phyloP scores from a whole-genome alignment of 805 yeast genomes.

The Nakazawaea laoshanensis region DNA sequence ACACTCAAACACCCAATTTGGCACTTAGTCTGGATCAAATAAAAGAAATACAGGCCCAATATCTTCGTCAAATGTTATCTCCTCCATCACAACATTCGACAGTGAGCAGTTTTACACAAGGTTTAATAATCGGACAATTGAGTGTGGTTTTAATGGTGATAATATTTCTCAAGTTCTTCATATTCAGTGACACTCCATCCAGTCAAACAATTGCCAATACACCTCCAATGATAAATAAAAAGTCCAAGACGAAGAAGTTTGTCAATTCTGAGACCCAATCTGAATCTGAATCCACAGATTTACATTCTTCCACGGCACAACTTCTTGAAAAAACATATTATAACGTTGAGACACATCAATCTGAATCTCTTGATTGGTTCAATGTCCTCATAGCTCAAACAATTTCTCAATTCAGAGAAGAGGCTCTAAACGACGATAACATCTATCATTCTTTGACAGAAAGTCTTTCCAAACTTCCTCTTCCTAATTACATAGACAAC shows the following conservation, averaged over 20 bases:
- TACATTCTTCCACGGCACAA: slow-evolving; percentile 20
- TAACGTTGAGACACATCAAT: slow-evolving; percentile 76
- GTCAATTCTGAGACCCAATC: slow-evolving; percentile 12
- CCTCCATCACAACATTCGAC: slow-evolving; percentile 9
- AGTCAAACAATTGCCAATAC: slow-evolving; percentile 1
- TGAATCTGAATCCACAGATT: slow-evolving; percentile 25
- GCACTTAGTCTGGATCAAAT: slow-evolving; percentile 7
- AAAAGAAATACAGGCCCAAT: slow-evolving; percentile 9
- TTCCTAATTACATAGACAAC: slow-evolving; percentile 76
- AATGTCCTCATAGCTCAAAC: slow-evolving; percentile 90
- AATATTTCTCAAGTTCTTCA: slow-evolving; percentile 66
- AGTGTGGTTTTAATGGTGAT: slow-evolving; percentile 58
- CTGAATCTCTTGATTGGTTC: slow-evolving; percentile 96
- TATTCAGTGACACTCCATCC: slow-evolving; percentile 55
- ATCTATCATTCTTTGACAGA: slow-evolving; percentile 72
- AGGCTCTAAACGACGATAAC: slow-evolving; percentile 79
- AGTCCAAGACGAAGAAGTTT: slow-evolving; percentile 17
- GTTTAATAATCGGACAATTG: slow-evolving; percentile 64
- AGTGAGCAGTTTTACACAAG: slow-evolving; percentile 70
- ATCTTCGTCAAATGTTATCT: slow-evolving; percentile 5
- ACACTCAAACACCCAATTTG: not conserved
- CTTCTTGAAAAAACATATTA: slow-evolving; percentile 89
- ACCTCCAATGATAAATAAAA: slow-evolving; percentile 25
- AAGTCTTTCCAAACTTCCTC: slow-evolving; percentile 48
- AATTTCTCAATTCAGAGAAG: slow-evolving; percentile 78